Conservation (phyloP, 305 asterid species). For the Stenogyne calaminthoides region DNA sequence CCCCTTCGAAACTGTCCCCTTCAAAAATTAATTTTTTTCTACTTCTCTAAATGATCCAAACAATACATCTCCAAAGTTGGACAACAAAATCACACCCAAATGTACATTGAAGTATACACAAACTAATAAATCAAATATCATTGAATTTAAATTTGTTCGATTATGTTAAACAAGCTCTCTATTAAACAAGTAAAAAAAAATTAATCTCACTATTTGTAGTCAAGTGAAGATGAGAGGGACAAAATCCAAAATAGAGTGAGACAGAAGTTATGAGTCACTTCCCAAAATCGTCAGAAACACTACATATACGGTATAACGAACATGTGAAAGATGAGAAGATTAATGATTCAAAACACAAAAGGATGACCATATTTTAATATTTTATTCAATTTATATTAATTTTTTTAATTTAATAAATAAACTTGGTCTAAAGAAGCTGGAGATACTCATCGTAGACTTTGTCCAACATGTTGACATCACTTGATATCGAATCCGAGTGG, state of each 20-base stretch:
- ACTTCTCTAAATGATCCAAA: no score
- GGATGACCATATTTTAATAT: not conserved
- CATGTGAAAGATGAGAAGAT: not conserved
- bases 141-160: no score
- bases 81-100: no score
- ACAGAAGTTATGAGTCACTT: not conserved
- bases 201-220: no score
- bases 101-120: no score
- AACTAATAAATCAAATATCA: no score
- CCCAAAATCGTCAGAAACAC: not conserved
- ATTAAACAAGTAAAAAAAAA: no score
- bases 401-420: not conserved
- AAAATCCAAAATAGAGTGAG: not conserved
- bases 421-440: constrained; percentile 33
- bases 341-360: not conserved
- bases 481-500: constrained; percentile 32
- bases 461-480: constrained; percentile 39
- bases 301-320: no score
- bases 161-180: no score
- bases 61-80: no score
- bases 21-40: no score
- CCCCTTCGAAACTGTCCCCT: no score
- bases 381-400: not conserved
- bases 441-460: constrained; percentile 45
- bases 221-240: not conserved